These are phyloP conservation scores for Xylaria intraflava DNA, from an alignment of 495 filamentous ascomycete species.

Conservation along the genomic window DNA sequence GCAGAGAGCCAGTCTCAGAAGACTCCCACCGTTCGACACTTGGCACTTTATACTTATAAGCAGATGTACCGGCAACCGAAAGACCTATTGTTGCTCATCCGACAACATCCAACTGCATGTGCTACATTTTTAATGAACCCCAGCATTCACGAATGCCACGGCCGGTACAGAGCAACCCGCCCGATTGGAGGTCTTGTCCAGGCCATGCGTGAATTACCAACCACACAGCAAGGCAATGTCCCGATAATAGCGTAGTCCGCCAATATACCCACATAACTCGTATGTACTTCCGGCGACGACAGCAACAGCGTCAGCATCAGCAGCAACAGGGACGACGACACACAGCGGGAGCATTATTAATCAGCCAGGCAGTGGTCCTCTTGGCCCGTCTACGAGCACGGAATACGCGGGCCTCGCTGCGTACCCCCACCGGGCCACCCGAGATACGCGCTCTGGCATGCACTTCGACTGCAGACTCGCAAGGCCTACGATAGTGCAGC, in stretches of 20 bases:
- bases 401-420: slow-evolving; percentile 1
- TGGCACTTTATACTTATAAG: background rate
- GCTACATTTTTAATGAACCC: background rate
- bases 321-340: too few species aligned
- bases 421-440: slow-evolving; percentile 4
- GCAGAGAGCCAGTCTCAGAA: background rate
- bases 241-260: too few species aligned
- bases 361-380: background rate
- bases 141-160: background rate
- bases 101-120: background rate
- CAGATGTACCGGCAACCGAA: background rate
- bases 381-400: background rate
- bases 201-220: background rate
- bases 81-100: background rate
- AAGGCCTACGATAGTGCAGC: too few species aligned
- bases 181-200: too few species aligned
- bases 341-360: background rate
- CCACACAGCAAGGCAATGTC: too few species aligned
- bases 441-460: slow-evolving; percentile 1
- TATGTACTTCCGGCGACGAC: background rate
- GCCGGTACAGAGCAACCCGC: too few species aligned
- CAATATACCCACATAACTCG: background rate
- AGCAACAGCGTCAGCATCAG: background rate
- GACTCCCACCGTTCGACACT: background rate
- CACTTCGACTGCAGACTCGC: slow-evolving; percentile 3